phyloP scores from a whole-genome alignment of 2,329 filamentous ascomycete species.

The Arthroderma uncinatum region DNA sequence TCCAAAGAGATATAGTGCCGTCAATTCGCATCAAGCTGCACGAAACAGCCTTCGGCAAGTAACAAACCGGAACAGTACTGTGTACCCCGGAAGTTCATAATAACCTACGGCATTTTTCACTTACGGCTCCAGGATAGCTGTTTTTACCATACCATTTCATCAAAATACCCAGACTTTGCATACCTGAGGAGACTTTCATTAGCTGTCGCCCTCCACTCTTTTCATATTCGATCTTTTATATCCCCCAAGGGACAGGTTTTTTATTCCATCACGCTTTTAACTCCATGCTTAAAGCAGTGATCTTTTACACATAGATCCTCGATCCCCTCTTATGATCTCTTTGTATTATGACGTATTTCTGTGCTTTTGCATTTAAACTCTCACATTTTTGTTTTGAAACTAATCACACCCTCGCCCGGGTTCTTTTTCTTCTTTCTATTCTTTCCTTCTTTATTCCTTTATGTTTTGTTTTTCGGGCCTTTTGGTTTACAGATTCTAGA shows the following conservation, averaged over 20 bases:
- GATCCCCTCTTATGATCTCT: not conserved
- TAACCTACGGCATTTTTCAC: not conserved
- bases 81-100: not conserved
- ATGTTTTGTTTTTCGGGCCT: not conserved
- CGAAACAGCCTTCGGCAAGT: slow-evolving; percentile 1
- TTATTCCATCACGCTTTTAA: not conserved
- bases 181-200: not conserved
- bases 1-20: not conserved
- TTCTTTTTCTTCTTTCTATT: not conserved
- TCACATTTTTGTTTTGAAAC: too few relatives aligned
- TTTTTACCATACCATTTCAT: not conserved
- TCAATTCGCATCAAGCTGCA: not conserved
- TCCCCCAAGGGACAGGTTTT: not conserved
- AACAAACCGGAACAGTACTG: not conserved
- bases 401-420: not conserved
- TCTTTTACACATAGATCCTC: not conserved
- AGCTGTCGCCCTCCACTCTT: not conserved
- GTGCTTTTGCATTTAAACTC: not conserved
- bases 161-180: not conserved
- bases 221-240: too few relatives aligned
- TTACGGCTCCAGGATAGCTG: not conserved
- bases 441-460: not conserved
- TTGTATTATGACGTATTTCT: slow-evolving; percentile 1
- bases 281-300: not conserved
- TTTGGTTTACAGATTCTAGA: not conserved